A percentile compares a stretch with the other conserved stretches of the same genome.
These are phyloP conservation scores for Mycena amicta DNA, from an alignment of 768 basidiomycete genomes.

Conservation along the genomic window DNA sequence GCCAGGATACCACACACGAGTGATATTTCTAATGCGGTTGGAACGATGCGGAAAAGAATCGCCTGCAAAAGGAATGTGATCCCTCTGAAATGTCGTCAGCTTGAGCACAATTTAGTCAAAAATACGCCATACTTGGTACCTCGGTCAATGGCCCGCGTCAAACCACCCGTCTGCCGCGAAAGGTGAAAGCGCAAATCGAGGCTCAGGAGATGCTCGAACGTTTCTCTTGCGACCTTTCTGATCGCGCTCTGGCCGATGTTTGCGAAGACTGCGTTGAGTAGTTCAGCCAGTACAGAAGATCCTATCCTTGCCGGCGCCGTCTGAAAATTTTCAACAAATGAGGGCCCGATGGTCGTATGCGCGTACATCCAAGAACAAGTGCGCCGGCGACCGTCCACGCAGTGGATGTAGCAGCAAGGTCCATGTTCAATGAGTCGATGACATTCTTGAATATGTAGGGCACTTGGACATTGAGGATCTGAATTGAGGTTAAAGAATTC, in stretches of 20 bases:
- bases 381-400: constrained; percentile 94
- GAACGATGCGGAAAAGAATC: constrained; percentile 91
- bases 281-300: constrained; percentile 86
- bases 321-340: constrained; percentile 42
- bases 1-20: constrained; percentile 98
- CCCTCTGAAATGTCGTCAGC: constrained; percentile 55
- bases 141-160: constrained; percentile 94
- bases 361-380: constrained; percentile 87
- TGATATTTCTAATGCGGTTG: constrained; percentile 93
- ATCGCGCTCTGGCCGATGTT: constrained; percentile 94
- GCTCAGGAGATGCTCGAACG: constrained; percentile 90
- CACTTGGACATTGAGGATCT: constrained; percentile 98
- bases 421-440: constrained; percentile 87
- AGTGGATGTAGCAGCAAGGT: constrained; percentile 70
- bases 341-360: not conserved
- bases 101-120: not conserved
- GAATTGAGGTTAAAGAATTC: not conserved
- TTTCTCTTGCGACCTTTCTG: constrained; percentile 92
- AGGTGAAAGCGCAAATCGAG: constrained; percentile 93
- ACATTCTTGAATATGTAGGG: constrained; percentile 92
- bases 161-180: constrained; percentile 90
- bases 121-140: constrained; percentile 81
- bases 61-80: constrained; percentile 95
- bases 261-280: constrained; percentile 95
- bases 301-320: constrained; percentile 89